These are phyloP conservation scores for Sporothrix pallida DNA, from an alignment of 2,329 filamentous ascomycete species.

Conservation along the genomic window DNA sequence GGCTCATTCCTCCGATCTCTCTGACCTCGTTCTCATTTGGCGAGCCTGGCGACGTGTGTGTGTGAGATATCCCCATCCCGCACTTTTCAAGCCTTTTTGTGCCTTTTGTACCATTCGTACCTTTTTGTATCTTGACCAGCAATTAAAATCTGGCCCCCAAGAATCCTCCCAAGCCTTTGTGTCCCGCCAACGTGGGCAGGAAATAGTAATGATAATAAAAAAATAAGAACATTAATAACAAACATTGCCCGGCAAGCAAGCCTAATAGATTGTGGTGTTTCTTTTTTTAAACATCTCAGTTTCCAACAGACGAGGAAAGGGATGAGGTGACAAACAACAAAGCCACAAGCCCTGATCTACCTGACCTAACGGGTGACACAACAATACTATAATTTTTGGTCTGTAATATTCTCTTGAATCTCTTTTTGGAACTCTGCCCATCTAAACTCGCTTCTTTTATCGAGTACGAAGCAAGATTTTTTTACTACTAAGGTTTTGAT, in stretches of 20 bases:
- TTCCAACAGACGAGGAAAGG: neutral
- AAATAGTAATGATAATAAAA: neutral
- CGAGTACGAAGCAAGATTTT: neutral
- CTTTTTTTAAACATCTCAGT: neutral
- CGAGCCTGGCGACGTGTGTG: too few species aligned
- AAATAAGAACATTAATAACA: neutral
- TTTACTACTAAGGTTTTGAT: neutral
- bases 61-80: too few species aligned
- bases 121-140: neutral
- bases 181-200: neutral
- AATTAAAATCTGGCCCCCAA: neutral
- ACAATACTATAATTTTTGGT: neutral
- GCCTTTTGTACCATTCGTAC: neutral
- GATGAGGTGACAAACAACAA: neutral
- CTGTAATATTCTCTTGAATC: neutral
- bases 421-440: neutral
- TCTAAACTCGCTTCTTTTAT: neutral
- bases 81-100: too few species aligned
- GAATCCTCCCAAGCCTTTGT: neutral
- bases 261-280: neutral
- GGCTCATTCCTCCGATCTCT: slow-evolving; percentile 14
- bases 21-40: neutral
- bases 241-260: neutral
- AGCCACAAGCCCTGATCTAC: neutral
- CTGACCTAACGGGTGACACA: neutral